Percentiles rank a stretch among this genome's conserved stretches.
These are phyloP conservation scores for Phaffomyces thermotolerans DNA, from an alignment of 805 yeast species.

Conservation along the genomic window DNA sequence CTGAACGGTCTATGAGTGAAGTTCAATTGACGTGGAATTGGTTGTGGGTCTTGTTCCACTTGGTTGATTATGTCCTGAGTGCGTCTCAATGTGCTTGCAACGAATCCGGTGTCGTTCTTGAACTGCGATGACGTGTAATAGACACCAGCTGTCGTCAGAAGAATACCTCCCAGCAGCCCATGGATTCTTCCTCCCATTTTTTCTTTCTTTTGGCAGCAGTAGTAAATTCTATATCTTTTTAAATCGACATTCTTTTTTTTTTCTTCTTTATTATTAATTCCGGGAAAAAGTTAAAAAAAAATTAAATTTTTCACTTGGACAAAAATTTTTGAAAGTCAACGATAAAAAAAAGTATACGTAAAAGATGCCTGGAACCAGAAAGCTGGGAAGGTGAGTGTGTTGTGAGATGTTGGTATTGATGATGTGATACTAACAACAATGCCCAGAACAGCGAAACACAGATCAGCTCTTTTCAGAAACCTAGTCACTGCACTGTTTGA, in stretches of 20 bases:
- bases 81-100: slow-evolving; percentile 40
- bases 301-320: no score
- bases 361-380: slow-evolving; percentile 22
- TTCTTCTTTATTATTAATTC: no score
- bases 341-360: no score
- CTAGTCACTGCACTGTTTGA: slow-evolving; percentile 60
- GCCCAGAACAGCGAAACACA: slow-evolving; percentile 20
- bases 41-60: slow-evolving; percentile 37
- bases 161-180: slow-evolving; percentile 51
- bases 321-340: no score
- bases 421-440: neutral
- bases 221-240: no score
- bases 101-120: slow-evolving; percentile 36
- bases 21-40: slow-evolving; percentile 38
- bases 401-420: no score
- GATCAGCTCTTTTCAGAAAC: slow-evolving; percentile 48
- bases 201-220: no score
- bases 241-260: no score
- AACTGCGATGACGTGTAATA: slow-evolving; percentile 56
- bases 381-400: slow-evolving; percentile 15
- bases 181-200: slow-evolving; percentile 45
- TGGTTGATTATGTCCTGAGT: slow-evolving; percentile 46
- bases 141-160: slow-evolving; percentile 55
- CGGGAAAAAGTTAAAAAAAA: neutral
- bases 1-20: slow-evolving; percentile 38